Evolutionary conservation across 1,284 basidiomycete genomes (phyloP).

Genomic region (Pascua sp.): DNA sequence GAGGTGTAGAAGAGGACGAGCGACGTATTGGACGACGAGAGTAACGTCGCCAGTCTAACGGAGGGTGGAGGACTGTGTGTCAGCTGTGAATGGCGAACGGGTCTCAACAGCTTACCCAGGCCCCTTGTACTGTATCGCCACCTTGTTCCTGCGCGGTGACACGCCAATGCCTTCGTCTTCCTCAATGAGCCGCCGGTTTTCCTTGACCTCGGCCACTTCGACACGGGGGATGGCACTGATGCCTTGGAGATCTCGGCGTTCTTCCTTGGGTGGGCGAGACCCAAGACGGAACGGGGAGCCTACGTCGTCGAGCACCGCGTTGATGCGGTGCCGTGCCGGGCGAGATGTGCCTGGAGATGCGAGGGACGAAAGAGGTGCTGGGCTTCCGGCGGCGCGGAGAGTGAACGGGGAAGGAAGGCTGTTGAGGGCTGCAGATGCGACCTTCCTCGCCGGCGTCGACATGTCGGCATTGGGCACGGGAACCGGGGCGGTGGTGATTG

Average conservation of each 20-base stretch:
- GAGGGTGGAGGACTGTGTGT: slow-evolving; percentile 17
- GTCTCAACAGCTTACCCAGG: slow-evolving; percentile 23
- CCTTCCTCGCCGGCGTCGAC: too few species aligned
- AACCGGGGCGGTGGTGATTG: too few species aligned
- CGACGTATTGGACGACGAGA: slow-evolving; percentile 23
- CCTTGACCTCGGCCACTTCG: slow-evolving; percentile 1
- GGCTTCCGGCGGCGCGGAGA: too few species aligned
- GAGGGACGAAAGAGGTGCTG: too few species aligned
- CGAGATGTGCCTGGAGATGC: too few species aligned
- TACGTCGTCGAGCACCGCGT: not conserved
- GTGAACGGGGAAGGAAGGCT: too few species aligned
- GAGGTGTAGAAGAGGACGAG: slow-evolving; percentile 42
- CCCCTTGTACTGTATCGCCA: slow-evolving; percentile 25
- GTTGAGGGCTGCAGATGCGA: too few species aligned
- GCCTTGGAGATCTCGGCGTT: not conserved
- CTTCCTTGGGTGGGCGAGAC: not conserved
- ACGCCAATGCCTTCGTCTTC: slow-evolving; percentile 38
- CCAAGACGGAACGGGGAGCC: slow-evolving; percentile 9
- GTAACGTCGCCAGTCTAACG: slow-evolving; percentile 14
- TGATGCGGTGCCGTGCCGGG: not conserved
- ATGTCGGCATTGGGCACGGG: too few species aligned
- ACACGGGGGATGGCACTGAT: slow-evolving; percentile 5
- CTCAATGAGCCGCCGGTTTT: slow-evolving; percentile 7
- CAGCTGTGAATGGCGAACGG: not conserved
- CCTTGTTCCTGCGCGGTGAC: slow-evolving; percentile 32